Evolutionary conservation across 768 basidiomycete genomes (phyloP).

Genomic region (Pleurotus salmoneostramineus): DNA sequence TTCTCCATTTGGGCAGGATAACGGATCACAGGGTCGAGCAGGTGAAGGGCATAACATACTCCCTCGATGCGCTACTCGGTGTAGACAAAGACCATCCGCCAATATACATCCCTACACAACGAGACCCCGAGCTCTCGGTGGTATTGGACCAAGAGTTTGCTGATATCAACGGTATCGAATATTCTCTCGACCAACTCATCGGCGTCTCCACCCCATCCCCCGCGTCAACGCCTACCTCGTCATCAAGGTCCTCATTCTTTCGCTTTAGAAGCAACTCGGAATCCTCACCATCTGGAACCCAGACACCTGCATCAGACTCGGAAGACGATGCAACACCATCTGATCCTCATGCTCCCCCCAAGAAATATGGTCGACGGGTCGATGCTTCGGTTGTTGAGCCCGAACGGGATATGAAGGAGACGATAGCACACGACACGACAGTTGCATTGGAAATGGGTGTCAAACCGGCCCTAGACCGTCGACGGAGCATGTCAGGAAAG

Average conservation of each 20-base stretch:
- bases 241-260: constrained; percentile 11
- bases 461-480: constrained; percentile 29
- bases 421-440: constrained; percentile 59
- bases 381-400: constrained; percentile 73
- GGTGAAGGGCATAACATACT: constrained; percentile 97
- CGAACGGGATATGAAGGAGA: constrained; percentile 47
- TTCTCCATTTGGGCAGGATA: constrained; percentile 91
- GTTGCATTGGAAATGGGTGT: constrained; percentile 75
- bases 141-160: constrained; percentile 91
- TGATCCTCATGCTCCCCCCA: constrained; percentile 20
- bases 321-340: constrained; percentile 10
- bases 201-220: constrained; percentile 35
- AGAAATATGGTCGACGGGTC: constrained; percentile 62
- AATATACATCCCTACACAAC: constrained; percentile 32
- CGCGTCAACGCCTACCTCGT: constrained; percentile 23
- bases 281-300: constrained; percentile 10
- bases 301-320: constrained; percentile 12
- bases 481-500: constrained; percentile 37
- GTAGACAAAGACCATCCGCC: constrained; percentile 52
- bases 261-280: constrained; percentile 12
- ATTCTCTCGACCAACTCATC: constrained; percentile 87
- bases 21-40: constrained; percentile 81
- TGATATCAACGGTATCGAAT: constrained; percentile 95
- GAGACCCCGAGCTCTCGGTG: constrained; percentile 43
- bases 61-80: constrained; percentile 90